A percentile compares a stretch with the other conserved stretches of the same genome.
Evolutionary conservation across 208 protist genomes (phyloP).

Genomic region (Trypanosoma caninum): DNA sequence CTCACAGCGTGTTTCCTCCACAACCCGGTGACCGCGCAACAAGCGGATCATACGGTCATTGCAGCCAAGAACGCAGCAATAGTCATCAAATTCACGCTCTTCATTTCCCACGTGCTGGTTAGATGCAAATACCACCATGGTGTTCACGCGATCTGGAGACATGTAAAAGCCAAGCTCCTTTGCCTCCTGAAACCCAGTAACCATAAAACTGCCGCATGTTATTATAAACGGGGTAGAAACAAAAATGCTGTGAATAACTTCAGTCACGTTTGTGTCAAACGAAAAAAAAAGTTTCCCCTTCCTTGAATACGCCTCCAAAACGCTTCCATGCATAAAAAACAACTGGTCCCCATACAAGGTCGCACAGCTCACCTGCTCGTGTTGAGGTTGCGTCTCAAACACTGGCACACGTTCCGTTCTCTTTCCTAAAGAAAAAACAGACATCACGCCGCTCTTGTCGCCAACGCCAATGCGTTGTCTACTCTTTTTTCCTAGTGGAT

Average conservation of each 20-base stretch:
- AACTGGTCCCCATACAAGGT: conserved; percentile 76
- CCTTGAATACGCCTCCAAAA: conserved; percentile 70
- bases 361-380: conserved; percentile 46
- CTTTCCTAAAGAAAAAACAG: conserved; percentile 59
- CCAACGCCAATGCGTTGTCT: conserved; percentile 76
- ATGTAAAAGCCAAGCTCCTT: conserved; percentile 87
- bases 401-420: conserved; percentile 34
- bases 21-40: conserved; percentile 45
- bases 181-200: conserved; percentile 68
- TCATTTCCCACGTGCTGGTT: conserved; percentile 7
- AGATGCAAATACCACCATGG: conserved; percentile 44
- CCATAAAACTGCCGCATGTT: conserved; percentile 78
- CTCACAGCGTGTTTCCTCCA: conserved; percentile 70
- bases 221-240: conserved; percentile 84
- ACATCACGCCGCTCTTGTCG: conserved; percentile 53
- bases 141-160: conserved; percentile 80
- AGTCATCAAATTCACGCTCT: conserved; percentile 43
- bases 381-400: conserved; percentile 43
- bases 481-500: conserved; percentile 60
- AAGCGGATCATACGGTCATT: conserved; percentile 79
- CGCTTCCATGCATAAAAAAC: conserved; percentile 72
- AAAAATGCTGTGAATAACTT: conserved; percentile 56
- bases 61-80: conserved; percentile 71
- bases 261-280: conserved; percentile 82
- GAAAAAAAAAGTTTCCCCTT: conserved; percentile 86